Conservation (phyloP, 805 yeast species). For the Starmerella sp. region DNA sequence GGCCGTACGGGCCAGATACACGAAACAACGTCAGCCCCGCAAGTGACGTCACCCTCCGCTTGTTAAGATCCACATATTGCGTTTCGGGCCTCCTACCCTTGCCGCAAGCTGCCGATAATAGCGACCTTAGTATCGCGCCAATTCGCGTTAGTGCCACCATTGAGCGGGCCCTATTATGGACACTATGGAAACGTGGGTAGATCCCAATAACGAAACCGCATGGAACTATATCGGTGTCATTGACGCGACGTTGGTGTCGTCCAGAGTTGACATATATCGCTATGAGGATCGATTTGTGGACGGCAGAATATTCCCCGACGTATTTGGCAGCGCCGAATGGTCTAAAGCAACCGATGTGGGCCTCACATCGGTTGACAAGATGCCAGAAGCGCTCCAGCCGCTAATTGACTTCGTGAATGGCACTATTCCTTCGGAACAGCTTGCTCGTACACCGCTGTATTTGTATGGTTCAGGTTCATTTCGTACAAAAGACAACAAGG, state of each 20-base stretch:
- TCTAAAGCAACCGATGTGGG: slow-evolving; percentile 36
- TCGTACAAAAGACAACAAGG: slow-evolving; percentile 43
- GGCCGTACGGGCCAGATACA: too few species aligned
- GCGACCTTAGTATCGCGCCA: too few species aligned
- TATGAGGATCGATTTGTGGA: slow-evolving; percentile 23
- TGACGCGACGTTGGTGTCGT: slow-evolving; percentile 90
- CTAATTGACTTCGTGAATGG: slow-evolving; percentile 40
- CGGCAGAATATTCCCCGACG: slow-evolving; percentile 18
- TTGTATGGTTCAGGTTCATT: slow-evolving; percentile 63
- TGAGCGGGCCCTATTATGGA: too few species aligned
- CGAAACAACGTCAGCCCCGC: too few species aligned
- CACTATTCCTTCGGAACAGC: slow-evolving; percentile 51
- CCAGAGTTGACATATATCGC: slow-evolving; percentile 67
- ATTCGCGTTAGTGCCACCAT: too few species aligned
- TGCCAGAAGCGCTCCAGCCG: slow-evolving; percentile 40
- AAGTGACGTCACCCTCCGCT: too few species aligned
- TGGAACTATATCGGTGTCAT: slow-evolving; percentile 64
- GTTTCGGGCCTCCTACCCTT: too few species aligned
- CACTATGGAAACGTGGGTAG: slow-evolving; percentile 11
- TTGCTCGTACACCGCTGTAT: slow-evolving; percentile 52
- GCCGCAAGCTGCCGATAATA: too few species aligned
- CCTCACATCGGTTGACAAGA: slow-evolving; percentile 35
- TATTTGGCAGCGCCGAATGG: slow-evolving; percentile 41
- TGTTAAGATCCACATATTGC: too few species aligned
- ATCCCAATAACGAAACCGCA: slow-evolving; percentile 4